A percentile compares a stretch with the other conserved stretches of the same genome.
These are phyloP conservation scores for Pilaira anomala DNA, from an alignment of 192 early-diverging fungal genomes.

Conservation along the genomic window DNA sequence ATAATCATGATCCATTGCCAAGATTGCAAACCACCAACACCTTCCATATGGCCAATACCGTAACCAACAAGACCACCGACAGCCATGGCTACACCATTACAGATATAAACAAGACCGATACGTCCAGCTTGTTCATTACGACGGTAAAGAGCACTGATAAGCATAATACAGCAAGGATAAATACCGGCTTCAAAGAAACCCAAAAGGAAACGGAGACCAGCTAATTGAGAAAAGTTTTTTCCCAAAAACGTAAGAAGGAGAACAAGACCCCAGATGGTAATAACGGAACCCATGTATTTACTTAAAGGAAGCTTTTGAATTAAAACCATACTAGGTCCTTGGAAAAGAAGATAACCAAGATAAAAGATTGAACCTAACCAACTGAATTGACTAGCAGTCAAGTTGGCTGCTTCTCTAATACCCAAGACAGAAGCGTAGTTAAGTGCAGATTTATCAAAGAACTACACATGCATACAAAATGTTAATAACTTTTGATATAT, in stretches of 20 bases:
- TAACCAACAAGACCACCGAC: conserved; percentile 19
- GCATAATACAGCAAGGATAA: conserved; percentile 21
- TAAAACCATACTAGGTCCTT: conserved; percentile 19
- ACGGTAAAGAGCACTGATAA: conserved; percentile 25
- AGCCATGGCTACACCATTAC: conserved; percentile 16
- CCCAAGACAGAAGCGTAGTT: conserved; percentile 17
- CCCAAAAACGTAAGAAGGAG: conserved; percentile 13
- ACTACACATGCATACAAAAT: conserved; percentile 14
- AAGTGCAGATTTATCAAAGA: conserved; percentile 30
- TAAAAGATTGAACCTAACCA: conserved; percentile 36
- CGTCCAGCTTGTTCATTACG: conserved; percentile 19
- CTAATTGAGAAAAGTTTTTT: conserved; percentile 22
- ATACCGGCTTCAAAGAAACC: conserved; percentile 27
- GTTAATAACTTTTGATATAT: background rate
- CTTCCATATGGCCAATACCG: conserved; percentile 26
- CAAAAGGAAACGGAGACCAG: conserved; percentile 28
- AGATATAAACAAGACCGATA: conserved; percentile 14
- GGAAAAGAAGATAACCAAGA: conserved; percentile 25
- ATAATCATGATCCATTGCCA: conserved; percentile 36
- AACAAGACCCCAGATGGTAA: conserved; percentile 23
- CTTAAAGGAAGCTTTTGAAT: conserved; percentile 22
- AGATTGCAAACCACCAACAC: conserved; percentile 8
- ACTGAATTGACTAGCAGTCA: conserved; percentile 13
- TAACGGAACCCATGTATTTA: conserved; percentile 18
- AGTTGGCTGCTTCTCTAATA: conserved; percentile 8